These are phyloP conservation scores for Halophytophthora batemanensis DNA, from an alignment of 352 stramenopile genomes.

Conservation along the genomic window DNA sequence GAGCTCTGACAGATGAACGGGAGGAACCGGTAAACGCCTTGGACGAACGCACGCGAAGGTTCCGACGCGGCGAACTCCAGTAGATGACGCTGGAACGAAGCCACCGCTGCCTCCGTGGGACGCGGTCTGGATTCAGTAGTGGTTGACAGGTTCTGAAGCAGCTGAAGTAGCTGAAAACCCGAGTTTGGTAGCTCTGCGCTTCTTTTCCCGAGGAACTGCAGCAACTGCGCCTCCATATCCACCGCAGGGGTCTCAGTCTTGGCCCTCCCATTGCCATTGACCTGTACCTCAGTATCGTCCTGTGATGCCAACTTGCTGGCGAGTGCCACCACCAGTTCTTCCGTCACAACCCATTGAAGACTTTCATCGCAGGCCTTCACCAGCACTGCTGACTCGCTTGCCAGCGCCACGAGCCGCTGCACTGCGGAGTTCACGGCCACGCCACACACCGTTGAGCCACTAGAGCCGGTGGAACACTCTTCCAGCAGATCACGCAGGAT, in stretches of 20 bases:
- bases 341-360: constrained; percentile 62
- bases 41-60: constrained; percentile 23
- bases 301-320: constrained; percentile 15
- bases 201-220: constrained; percentile 29
- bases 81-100: constrained; percentile 38
- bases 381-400: constrained; percentile 28
- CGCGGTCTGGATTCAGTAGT: constrained; percentile 3
- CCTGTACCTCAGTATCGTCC: not conserved
- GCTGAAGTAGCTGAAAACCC: constrained; percentile 41
- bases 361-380: constrained; percentile 49
- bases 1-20: constrained; percentile 51
- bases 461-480: constrained; percentile 13
- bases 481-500: constrained; percentile 43
- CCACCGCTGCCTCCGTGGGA: constrained; percentile 17
- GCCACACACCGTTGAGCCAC: not conserved
- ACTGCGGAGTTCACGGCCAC: constrained; percentile 9
- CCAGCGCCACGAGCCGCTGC: constrained; percentile 30
- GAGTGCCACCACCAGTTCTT: constrained; percentile 37
- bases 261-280: constrained; percentile 9
- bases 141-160: constrained; percentile 35
- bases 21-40: constrained; percentile 46
- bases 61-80: constrained; percentile 34
- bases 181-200: constrained; percentile 38
- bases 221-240: constrained; percentile 16
- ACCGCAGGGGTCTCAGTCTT: not conserved